Percentiles rank a stretch among this genome's conserved stretches.
These are phyloP conservation scores for Blumeria graminis DNA, from an alignment of 2,329 filamentous ascomycete genomes.

Conservation along the genomic window DNA sequence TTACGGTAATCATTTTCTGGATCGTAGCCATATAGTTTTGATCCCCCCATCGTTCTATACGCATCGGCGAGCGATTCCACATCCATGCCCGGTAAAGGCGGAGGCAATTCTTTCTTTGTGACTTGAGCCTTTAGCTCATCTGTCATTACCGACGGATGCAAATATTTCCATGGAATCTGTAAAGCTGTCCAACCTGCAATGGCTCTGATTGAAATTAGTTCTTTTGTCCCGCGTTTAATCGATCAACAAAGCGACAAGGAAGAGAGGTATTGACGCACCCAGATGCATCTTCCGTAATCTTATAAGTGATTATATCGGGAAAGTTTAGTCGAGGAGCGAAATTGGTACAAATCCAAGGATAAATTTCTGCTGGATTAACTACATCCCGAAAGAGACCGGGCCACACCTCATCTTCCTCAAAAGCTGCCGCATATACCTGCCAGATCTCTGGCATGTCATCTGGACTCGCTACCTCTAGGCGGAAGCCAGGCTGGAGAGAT, in stretches of 20 bases:
- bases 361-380: slow-evolving; percentile 3
- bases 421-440: slow-evolving; percentile 4
- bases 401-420: slow-evolving; percentile 7
- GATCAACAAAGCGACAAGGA: neutral
- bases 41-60: slow-evolving; percentile 2
- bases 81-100: slow-evolving; percentile 5
- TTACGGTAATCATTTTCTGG: slow-evolving; percentile 8
- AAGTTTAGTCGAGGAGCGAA: slow-evolving; percentile 6
- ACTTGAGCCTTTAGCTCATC: slow-evolving; percentile 4
- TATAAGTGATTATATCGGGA: slow-evolving; percentile 8
- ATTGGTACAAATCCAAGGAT: slow-evolving; percentile 6
- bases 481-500: neutral
- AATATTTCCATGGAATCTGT: slow-evolving; percentile 8
- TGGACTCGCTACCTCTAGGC: slow-evolving; percentile 1
- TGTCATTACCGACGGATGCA: slow-evolving; percentile 3
- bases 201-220: slow-evolving; percentile 4
- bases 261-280: slow-evolving; percentile 3
- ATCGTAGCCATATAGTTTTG: slow-evolving; percentile 7
- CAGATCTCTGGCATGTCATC: slow-evolving; percentile 7
- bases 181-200: slow-evolving; percentile 8
- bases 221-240: neutral
- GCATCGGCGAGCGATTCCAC: slow-evolving; percentile 4
- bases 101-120: slow-evolving; percentile 3
- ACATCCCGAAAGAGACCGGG: slow-evolving; percentile 3
- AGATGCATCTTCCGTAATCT: slow-evolving; percentile 5